Evolutionary conservation across 768 basidiomycete genomes (phyloP).

Genomic region (Tulasnella sp.): DNA sequence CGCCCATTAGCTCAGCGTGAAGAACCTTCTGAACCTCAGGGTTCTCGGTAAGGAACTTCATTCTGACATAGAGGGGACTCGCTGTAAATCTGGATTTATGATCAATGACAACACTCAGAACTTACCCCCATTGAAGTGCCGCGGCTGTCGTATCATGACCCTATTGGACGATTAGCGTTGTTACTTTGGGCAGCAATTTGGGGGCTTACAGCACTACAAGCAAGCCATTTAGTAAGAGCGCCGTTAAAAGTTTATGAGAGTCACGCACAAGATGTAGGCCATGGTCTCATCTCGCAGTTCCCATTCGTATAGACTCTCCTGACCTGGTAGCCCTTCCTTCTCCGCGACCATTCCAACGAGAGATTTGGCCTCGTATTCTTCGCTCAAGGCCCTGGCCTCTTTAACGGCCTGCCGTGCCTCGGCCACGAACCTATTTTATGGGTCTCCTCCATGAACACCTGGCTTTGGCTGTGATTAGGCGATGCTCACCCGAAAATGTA

Average conservation of each 20-base stretch:
- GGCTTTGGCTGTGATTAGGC: too few relatives aligned
- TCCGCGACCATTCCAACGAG: neutral
- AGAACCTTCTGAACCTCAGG: neutral
- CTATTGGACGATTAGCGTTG: neutral
- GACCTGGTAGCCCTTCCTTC: neutral
- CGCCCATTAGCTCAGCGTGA: neutral
- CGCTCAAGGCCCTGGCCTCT: neutral
- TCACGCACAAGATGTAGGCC: conserved; percentile 4
- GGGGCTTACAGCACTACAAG: neutral
- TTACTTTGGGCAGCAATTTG: too few relatives aligned
- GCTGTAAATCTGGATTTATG: neutral
- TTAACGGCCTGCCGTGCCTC: neutral
- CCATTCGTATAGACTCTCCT: neutral
- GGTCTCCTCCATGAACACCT: neutral
- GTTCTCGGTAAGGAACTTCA: conserved; percentile 11
- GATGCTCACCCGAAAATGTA: neutral
- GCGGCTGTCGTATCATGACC: conserved; percentile 12
- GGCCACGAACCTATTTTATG: neutral
- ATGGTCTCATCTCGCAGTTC: conserved; percentile 5
- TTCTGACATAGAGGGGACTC: neutral
- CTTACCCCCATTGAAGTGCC: conserved; percentile 14
- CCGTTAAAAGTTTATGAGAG: neutral
- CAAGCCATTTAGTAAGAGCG: neutral
- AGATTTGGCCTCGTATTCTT: conserved; percentile 4
- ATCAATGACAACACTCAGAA: neutral